Base-by-base conservation (phyloP, 345 rosid genomes). In the Rhodamnia rubescens region DNA sequence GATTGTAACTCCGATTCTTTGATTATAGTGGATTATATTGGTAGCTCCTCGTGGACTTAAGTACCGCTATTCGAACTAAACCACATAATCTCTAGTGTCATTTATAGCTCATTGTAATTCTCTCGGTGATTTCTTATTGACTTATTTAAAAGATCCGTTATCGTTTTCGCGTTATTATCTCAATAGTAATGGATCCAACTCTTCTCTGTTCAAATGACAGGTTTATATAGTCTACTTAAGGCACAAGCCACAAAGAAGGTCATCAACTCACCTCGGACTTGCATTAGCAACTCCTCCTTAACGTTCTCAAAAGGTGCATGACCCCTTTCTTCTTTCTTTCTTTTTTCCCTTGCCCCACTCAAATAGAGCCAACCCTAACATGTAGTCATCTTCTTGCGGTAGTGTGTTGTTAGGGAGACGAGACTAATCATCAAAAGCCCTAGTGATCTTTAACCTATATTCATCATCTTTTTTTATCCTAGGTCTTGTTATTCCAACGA, bases 181-280 rank as follows among this genome's bases (percentile, higher is more conserved):
- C n/a, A n/a, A n/a, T n/a, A n/a, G n/a, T n/a, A 15, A 29, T 61
- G 74, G 7, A 15, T 29, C 42, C 22, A 12, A 5, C 64, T 61
- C 42, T 74, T 86, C 29, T 52, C 56, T 18, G 6, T 83, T 51
- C 14, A 32, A 58, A 90, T 40, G 55, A 88, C 90, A 92, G 95
- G 94, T 94, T 85, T 91, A 95, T 89, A 89, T 95, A 81, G 94
- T 94, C 21, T 94, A 95, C 87, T 81, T 94, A 82, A 96, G 98
- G 44, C 89, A 56, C 82, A 91, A 54, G 89, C 92, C 74, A 78
- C 14, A 86, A 86, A 83, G 80, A 55, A n/a, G 89, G 88, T 64
- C 88, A 89, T 44, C 50, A 53, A 40, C 87, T 91, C 84, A 86
- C 92, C 83, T 90, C 93, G 22, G 85, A 82, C 26, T 90, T 88